These are phyloP conservation scores for Volvox reticuliferus DNA, from an alignment of 139 green algal species.

Conservation along the genomic window DNA sequence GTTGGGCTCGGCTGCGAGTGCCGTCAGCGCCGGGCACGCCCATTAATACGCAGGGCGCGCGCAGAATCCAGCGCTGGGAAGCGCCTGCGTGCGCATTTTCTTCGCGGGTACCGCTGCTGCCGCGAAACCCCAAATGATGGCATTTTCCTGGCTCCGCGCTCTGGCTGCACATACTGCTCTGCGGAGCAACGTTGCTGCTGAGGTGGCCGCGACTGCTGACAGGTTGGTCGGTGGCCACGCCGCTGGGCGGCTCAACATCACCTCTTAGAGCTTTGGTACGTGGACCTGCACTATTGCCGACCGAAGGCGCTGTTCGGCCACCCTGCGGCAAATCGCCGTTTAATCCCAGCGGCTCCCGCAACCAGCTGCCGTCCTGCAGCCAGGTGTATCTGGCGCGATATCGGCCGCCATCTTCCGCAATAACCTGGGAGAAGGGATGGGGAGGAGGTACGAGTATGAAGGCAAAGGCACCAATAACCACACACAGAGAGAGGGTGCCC, in stretches of 20 bases:
- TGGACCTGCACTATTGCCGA: too few relatives aligned
- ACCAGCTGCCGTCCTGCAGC: background rate
- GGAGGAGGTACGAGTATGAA: too few relatives aligned
- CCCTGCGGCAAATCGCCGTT: background rate
- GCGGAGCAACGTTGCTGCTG: background rate
- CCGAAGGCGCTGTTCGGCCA: too few relatives aligned
- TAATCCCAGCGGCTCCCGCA: background rate
- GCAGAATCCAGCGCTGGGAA: background rate
- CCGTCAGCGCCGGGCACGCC: background rate
- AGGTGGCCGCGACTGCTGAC: background rate
- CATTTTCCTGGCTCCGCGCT: background rate
- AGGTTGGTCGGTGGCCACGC: background rate
- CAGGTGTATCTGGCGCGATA: background rate
- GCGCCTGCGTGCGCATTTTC: too few relatives aligned
- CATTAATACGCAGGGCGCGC: background rate
- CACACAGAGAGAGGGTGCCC: too few relatives aligned
- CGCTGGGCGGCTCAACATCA: background rate
- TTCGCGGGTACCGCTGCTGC: background rate
- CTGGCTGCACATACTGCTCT: background rate
- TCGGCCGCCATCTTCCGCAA: background rate
- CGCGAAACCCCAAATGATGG: background rate
- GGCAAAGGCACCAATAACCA: too few relatives aligned
- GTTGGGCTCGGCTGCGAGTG: background rate
- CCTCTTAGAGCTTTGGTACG: too few relatives aligned
- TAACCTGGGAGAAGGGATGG: background rate